phyloP scores from a whole-genome alignment of 2,329 filamentous ascomycete genomes.

The Verticillium nubilum region DNA sequence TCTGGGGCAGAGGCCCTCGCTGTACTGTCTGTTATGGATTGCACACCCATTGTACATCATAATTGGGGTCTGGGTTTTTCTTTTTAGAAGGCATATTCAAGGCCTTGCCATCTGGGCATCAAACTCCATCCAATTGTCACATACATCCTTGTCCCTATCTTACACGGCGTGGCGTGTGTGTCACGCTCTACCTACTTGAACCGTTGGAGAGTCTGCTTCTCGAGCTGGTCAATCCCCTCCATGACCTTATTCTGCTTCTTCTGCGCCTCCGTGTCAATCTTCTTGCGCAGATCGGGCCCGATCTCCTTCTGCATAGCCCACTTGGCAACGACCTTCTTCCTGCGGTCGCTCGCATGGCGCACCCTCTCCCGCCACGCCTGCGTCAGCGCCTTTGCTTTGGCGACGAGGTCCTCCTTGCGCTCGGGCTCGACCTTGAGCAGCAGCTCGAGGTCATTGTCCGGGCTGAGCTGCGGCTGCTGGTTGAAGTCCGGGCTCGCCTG shows the following conservation, averaged over 20 bases:
- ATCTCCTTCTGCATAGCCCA: slow-evolving; percentile 41
- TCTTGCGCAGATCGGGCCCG: slow-evolving; percentile 41
- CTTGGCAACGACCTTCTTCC: slow-evolving; percentile 42
- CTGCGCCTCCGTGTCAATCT: slow-evolving; percentile 41
- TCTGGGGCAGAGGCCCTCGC: neutral
- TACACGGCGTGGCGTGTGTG: slow-evolving; percentile 6
- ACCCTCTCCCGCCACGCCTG: slow-evolving; percentile 47
- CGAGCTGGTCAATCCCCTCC: slow-evolving; percentile 41
- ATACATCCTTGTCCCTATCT: neutral
- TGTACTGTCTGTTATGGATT: neutral
- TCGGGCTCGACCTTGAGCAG: slow-evolving; percentile 48
- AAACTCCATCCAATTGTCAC: neutral
- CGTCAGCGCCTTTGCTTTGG: slow-evolving; percentile 37
- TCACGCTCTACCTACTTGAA: slow-evolving; percentile 19
- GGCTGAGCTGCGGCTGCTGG: slow-evolving; percentile 53
- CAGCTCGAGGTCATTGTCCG: slow-evolving; percentile 56
- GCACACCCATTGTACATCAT: slow-evolving; percentile 5
- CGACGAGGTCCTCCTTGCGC: slow-evolving; percentile 38
- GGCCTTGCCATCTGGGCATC: neutral
- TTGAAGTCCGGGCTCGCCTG: slow-evolving; percentile 49
- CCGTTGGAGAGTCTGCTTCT: slow-evolving; percentile 42
- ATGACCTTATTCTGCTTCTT: slow-evolving; percentile 49
- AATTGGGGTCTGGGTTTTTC: slow-evolving; percentile 9
- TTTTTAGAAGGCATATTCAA: too few species aligned
- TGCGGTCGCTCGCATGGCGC: slow-evolving; percentile 38